Base-by-base conservation (phyloP, 2,329 filamentous ascomycete genomes). In the Apiospora rasikravindrae region DNA sequence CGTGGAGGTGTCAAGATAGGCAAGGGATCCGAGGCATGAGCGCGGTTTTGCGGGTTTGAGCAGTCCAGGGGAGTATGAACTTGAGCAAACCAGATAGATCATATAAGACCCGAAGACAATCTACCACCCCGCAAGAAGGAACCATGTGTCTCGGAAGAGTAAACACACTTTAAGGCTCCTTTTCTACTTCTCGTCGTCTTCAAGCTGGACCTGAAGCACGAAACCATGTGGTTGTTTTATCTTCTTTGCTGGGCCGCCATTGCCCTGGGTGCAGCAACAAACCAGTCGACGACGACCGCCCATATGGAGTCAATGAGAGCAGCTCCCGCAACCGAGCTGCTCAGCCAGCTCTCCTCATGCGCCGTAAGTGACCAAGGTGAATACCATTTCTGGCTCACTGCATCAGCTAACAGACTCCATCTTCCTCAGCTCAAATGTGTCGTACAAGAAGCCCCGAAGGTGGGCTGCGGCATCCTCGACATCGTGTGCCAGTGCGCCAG, bases 371-470 rank as follows among this genome's bases (percentile, higher is more conserved):
- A 7, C 4, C 33, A 10, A 24, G 47, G 16, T 6, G 10, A 22
- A 22, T 22, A 2, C 29, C 33, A 2, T 14, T 64, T 33, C 10
- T 19, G 11, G 57, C n/a, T 6, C 37, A 26, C 22, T 22, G 16
- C 67, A 4, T 6, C 42, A 19, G 22, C 67, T 33, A 44, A 33
- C 24, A 42, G 22, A n/a, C 3, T n/a, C n/a, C n/a, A 10, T 2
- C 29, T n/a, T 37, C 22, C 33, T 2, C 68, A 69, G 68, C 47
- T 69, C 13, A 40, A 57, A 57, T 69, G 68, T 8, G 57, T 69
- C 33, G n/a, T 57, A 13, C 45, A 53, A 33, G 45, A 69, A 24
- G 68, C 68, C 19, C 68, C 68, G n/a, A 69, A 51, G n/a, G 68
- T 69, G 29, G 68, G 68, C 19, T 69, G 68, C 33, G n/a, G 47